Evolutionary conservation across 108 stramenopile genomes (phyloP), one percentile per base, ranked within the genome.

Genomic region (Hondaea fermentalgiana): DNA sequence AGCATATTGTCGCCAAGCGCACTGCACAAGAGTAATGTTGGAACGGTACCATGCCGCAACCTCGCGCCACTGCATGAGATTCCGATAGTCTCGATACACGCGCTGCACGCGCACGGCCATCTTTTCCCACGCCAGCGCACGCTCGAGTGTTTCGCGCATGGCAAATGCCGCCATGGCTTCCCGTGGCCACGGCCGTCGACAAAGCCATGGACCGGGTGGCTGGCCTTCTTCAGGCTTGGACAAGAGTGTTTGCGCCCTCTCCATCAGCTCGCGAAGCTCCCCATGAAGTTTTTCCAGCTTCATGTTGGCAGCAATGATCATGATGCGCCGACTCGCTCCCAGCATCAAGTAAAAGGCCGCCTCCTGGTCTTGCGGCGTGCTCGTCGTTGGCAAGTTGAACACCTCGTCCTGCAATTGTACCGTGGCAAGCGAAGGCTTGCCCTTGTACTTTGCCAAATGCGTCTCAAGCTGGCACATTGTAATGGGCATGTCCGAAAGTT

Each of bases 371-470:
- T 8, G 0, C 0, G 51, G 49, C 3, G 76, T 6, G 51, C 76
- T 83, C 3, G 25, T 53, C 17, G 76, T 83, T 12, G 76, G 76
- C n/a, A 83, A 12, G 51, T 83, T 83, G 4, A 83, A 83, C 49
- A 83, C 76, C 28, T 83, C 76, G n/a, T 83, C 76, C 28, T 83
- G 76, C 45, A 83, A 45, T 45, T 83, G 76, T 6, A 83, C 76
- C 51, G 76, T 83, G 17, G 76, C 76, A 43, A 83, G 51, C 28
- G 76, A 83, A 12, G 76, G 76, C 51, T 83, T 83, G 25, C 76
- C 76, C 28, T 83, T 83, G 76, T 83, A 83, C 51, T 83, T 83
- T 53, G 12, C 76, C 51, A 83, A 3, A 3, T 83, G 76, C 12
- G 19, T 12, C n/a, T 25, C 51, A 12, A 83, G 45, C 76, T 83